Conservation (phyloP, 345 rosid species). For the Gynandropsis gynandra region DNA sequence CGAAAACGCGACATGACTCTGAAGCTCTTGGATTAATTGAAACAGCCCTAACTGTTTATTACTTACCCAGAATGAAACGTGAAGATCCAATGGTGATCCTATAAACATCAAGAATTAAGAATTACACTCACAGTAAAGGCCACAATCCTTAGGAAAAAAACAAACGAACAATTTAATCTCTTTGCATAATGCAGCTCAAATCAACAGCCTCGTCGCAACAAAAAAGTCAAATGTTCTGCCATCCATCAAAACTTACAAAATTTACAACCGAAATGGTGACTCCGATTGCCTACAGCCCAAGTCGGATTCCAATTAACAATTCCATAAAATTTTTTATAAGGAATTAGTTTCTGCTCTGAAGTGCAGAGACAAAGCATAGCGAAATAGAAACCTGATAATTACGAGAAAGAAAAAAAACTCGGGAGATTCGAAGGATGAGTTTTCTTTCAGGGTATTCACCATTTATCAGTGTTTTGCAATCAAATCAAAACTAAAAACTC, state of each 20-base stretch:
- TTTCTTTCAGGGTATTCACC: slow-evolving; percentile 2
- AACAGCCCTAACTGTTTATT: slow-evolving; percentile 3
- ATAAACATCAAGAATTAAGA: not conserved
- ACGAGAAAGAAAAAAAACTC: not conserved
- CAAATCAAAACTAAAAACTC: not conserved
- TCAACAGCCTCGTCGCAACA: too few species aligned
- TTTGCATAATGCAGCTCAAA: too few species aligned
- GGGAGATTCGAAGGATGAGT: not conserved
- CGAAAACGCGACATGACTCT: slow-evolving; percentile 66
- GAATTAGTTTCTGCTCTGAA: not conserved
- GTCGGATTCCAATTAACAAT: not conserved
- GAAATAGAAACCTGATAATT: slow-evolving; percentile 2
- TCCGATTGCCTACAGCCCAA: too few species aligned
- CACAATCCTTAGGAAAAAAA: slow-evolving; percentile 7
- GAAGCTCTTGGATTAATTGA: slow-evolving; percentile 10
- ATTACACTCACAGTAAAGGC: slow-evolving; percentile 14
- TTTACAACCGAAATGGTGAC: too few species aligned
- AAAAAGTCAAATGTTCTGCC: too few species aligned
- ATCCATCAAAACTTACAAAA: too few species aligned
- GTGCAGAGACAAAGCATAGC: not conserved
- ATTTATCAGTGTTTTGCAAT: not conserved
- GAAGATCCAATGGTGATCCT: not conserved
- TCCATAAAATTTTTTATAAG: not conserved
- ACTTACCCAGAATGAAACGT: slow-evolving; percentile 5
- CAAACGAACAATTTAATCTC: too few species aligned